Percentiles rank a stretch among this genome's conserved stretches.
Conservation (phyloP, 2,329 filamentous ascomycete genomes). For the Ophiocordyceps camponoti-rufipedis region DNA sequence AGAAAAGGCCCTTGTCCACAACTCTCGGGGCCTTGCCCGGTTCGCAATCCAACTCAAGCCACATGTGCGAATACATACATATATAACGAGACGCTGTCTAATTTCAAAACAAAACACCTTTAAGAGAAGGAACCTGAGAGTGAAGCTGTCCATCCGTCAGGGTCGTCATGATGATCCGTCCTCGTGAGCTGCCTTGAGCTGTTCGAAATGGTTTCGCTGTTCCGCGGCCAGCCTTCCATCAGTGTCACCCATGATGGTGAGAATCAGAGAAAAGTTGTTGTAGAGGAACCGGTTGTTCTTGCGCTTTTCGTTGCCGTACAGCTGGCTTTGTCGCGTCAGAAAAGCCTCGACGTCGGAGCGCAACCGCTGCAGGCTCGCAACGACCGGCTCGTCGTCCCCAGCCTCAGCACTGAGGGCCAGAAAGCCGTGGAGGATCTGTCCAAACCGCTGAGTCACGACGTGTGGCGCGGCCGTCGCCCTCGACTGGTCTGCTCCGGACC, state of each 20-base stretch:
- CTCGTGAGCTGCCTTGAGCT: constrained; percentile 39
- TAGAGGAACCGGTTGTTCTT: constrained; percentile 78
- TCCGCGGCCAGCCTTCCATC: constrained; percentile 57
- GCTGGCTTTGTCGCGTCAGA: constrained; percentile 56
- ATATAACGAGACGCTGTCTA: not conserved
- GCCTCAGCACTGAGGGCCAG: constrained; percentile 72
- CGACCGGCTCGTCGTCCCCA: constrained; percentile 85
- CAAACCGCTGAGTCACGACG: constrained; percentile 85
- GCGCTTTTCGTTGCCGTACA: constrained; percentile 53
- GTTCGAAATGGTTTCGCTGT: constrained; percentile 58
- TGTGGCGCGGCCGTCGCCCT: constrained; percentile 69
- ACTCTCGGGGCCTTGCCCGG: too few species aligned
- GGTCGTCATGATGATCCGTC: constrained; percentile 15
- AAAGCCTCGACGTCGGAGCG: constrained; percentile 71
- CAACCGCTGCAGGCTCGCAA: constrained; percentile 59
- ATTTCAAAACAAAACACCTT: not conserved
- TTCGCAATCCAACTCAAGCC: not conserved
- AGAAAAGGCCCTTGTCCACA: too few species aligned
- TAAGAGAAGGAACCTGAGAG: not conserved
- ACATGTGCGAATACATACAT: not conserved
- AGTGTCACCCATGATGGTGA: constrained; percentile 74
- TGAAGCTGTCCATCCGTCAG: too few species aligned
- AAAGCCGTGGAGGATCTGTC: constrained; percentile 76
- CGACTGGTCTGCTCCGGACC: constrained; percentile 28
- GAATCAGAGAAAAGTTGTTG: constrained; percentile 90